phyloP scores from a whole-genome alignment of 768 basidiomycete species.

The Mycena sanguinolenta region DNA sequence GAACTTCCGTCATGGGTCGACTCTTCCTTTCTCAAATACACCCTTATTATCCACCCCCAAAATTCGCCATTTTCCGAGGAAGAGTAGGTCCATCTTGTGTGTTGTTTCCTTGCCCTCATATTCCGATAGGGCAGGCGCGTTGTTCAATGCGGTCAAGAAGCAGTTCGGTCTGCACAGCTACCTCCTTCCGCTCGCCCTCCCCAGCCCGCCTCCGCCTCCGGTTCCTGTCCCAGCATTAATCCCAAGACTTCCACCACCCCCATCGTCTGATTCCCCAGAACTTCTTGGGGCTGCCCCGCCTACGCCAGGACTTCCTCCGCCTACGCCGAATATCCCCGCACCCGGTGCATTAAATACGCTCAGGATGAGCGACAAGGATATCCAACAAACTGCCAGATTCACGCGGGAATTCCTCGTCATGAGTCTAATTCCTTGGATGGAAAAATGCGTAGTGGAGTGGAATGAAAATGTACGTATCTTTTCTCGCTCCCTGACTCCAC shows the following conservation, averaged over 20 bases:
- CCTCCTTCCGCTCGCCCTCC: conserved; percentile 73
- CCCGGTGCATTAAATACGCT: conserved; percentile 56
- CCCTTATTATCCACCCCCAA: conserved; percentile 81
- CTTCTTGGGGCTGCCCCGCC: conserved; percentile 40
- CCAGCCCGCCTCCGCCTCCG: conserved; percentile 72
- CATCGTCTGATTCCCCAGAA: conserved; percentile 50
- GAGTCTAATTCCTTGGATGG: conserved; percentile 97
- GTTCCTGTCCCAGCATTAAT: conserved; percentile 75
- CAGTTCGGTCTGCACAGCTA: conserved; percentile 86
- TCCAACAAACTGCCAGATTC: conserved; percentile 80
- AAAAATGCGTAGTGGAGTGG: conserved; percentile 93
- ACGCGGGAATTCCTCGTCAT: conserved; percentile 90
- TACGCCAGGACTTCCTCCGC: conserved; percentile 42
- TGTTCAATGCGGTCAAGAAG: conserved; percentile 90
- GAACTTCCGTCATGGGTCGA: conserved; percentile 90
- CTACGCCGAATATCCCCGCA: conserved; percentile 37
- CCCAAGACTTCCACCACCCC: conserved; percentile 75
- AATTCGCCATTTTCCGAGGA: conserved; percentile 80
- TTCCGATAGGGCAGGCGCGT: conserved; percentile 72
- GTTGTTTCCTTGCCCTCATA: conserved; percentile 15
- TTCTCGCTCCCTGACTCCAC: conserved; percentile 13
- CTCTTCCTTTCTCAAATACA: conserved; percentile 75
- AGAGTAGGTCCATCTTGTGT: conserved; percentile 69
- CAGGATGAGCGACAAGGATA: conserved; percentile 77
- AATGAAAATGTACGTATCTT: conserved; percentile 78